Conservation (phyloP, 129 eudicot species). For the Pseudognaphalium luteoalbum region DNA sequence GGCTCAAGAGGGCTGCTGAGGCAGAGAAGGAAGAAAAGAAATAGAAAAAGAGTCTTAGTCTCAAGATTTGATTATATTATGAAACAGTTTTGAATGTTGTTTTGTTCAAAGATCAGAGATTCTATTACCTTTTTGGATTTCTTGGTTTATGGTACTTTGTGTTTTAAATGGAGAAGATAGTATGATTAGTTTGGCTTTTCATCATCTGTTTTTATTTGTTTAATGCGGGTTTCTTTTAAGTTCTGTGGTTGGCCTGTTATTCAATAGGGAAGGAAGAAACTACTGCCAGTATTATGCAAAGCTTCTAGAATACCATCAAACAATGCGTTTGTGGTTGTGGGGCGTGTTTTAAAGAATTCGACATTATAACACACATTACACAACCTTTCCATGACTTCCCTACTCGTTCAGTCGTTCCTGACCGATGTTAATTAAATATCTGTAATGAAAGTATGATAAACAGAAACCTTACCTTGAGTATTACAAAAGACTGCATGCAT, state of each 20-base stretch:
- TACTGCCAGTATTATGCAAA: too few relatives aligned
- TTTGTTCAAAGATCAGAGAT: neutral
- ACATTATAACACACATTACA: too few relatives aligned
- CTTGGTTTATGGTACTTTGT: neutral
- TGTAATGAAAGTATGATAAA: neutral
- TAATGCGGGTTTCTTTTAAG: neutral
- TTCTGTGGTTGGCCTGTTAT: too few relatives aligned
- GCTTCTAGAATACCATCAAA: too few relatives aligned
- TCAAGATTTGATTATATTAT: neutral
- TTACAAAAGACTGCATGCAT: slow-evolving; percentile 12
- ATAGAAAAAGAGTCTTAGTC: slow-evolving; percentile 27
- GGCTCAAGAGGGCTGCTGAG: slow-evolving; percentile 74
- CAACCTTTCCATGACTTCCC: too few relatives aligned
- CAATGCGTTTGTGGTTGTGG: too few relatives aligned
- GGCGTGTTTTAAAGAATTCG: too few relatives aligned
- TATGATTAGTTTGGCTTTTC: neutral
- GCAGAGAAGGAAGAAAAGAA: slow-evolving; percentile 93
- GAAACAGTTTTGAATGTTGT: slow-evolving; percentile 13
- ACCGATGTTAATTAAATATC: neutral
- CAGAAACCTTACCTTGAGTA: neutral
- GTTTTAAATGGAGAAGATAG: neutral
- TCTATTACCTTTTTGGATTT: neutral
- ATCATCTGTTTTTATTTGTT: neutral
- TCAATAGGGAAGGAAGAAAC: too few relatives aligned
- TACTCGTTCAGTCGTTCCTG: too few relatives aligned